These are phyloP conservation scores for Torulaspora microellipsoides DNA, from an alignment of 805 yeast species.

Conservation along the genomic window DNA sequence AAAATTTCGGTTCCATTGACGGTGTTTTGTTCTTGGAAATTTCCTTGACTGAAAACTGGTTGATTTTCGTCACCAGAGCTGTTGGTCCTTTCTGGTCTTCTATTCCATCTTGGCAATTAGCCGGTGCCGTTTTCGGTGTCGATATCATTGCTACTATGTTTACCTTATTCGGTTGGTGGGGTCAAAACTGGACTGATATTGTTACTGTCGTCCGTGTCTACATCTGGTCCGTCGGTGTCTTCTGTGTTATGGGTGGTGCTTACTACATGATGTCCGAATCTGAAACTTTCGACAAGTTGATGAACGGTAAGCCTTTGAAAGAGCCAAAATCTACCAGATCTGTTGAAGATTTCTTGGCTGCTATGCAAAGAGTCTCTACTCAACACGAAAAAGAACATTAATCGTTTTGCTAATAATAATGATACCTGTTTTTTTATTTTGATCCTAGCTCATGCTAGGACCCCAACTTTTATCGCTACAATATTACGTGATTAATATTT, in stretches of 20 bases:
- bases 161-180: constrained; percentile 95
- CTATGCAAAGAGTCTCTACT: constrained; percentile 86
- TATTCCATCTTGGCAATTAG: constrained; percentile 90
- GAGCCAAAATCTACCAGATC: constrained; percentile 58
- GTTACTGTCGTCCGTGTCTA: constrained; percentile 92
- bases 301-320: constrained; percentile 73
- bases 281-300: constrained; percentile 72
- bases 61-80: constrained; percentile 94
- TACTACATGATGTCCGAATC: constrained; percentile 89
- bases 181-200: constrained; percentile 94
- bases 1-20: constrained; percentile 91
- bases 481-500: constrained; percentile 14
- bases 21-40: constrained; percentile 93
- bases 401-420: constrained; percentile 11
- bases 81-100: constrained; percentile 99
- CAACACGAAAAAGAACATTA: constrained; percentile 80
- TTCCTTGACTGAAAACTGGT: constrained; percentile 95
- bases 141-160: constrained; percentile 90
- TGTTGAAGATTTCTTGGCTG: constrained; percentile 76
- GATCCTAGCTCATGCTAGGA: background rate
- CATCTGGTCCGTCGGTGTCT: constrained; percentile 94
- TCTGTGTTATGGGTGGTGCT: constrained; percentile 95
- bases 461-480: constrained; percentile 8
- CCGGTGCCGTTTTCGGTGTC: constrained; percentile 89
- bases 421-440: constrained; percentile 6